phyloP scores from a whole-genome alignment of 148 eudicot genomes.

The Nyssa sinensis region DNA sequence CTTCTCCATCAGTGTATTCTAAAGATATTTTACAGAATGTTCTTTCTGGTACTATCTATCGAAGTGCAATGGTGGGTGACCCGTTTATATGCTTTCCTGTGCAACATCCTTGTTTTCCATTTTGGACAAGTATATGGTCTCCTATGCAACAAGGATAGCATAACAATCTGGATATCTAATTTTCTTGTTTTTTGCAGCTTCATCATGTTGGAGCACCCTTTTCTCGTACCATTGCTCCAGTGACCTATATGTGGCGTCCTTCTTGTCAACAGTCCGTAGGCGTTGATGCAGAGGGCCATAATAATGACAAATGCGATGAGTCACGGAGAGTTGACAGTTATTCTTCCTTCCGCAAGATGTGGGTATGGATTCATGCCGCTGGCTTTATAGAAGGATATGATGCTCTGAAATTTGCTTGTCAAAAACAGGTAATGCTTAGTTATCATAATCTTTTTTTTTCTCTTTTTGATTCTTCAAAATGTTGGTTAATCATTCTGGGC shows the following conservation, averaged over 20 bases:
- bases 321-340: constrained; percentile 9
- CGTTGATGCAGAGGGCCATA: constrained; percentile 17
- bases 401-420: constrained; percentile 55
- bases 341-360: constrained; percentile 44
- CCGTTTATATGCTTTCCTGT: neutral
- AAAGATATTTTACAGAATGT: constrained; percentile 29
- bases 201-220: constrained; percentile 42
- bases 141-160: too few species aligned
- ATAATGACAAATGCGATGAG: constrained; percentile 13
- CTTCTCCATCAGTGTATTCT: constrained; percentile 34
- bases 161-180: too few species aligned
- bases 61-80: constrained; percentile 70
- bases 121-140: too few species aligned
- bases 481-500: neutral
- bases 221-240: constrained; percentile 64
- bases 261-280: constrained; percentile 21
- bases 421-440: constrained; percentile 45
- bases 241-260: constrained; percentile 81
- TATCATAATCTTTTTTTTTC: neutral
- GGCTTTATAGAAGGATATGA: constrained; percentile 69
- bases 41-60: constrained; percentile 54
- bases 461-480: neutral
- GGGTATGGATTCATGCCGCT: constrained; percentile 92
- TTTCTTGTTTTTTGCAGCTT: constrained; percentile 48
- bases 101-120: neutral